A percentile compares a stretch with the other conserved stretches of the same genome.
phyloP scores from a whole-genome alignment of 352 stramenopile genomes.

The Phytophthora tubulina region DNA sequence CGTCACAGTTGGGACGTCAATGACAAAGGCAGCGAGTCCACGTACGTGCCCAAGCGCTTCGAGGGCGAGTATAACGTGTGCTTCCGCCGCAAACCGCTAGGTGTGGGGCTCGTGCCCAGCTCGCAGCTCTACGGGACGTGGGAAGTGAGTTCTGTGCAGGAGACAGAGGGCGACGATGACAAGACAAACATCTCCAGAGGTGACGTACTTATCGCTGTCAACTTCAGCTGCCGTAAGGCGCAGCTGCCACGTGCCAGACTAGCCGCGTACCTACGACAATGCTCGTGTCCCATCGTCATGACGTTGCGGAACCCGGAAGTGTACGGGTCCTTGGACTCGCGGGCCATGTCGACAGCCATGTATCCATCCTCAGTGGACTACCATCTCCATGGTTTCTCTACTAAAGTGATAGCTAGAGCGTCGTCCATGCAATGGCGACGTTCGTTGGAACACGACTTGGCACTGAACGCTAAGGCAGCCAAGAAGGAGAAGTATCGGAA shows the following conservation, averaged over 20 bases:
- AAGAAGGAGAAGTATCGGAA: conserved; percentile 27
- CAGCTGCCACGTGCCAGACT: conserved; percentile 61
- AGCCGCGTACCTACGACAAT: conserved; percentile 51
- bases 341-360: conserved; percentile 73
- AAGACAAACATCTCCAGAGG: conserved; percentile 45
- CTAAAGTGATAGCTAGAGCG: conserved; percentile 58
- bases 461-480: conserved; percentile 43
- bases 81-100: conserved; percentile 72
- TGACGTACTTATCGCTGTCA: conserved; percentile 77
- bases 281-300: conserved; percentile 67
- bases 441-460: conserved; percentile 64
- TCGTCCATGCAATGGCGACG: conserved; percentile 77
- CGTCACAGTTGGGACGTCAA: conserved; percentile 33
- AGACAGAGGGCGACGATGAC: conserved; percentile 19
- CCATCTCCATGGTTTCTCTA: conserved; percentile 39
- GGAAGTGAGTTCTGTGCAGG: conserved; percentile 71
- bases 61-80: conserved; percentile 80
- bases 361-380: conserved; percentile 78
- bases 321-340: conserved; percentile 72
- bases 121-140: conserved; percentile 84
- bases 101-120: conserved; percentile 79
- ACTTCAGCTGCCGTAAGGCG: conserved; percentile 59
- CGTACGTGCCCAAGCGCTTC: conserved; percentile 56
- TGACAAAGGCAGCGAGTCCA: conserved; percentile 32
- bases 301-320: conserved; percentile 69